phyloP scores from a whole-genome alignment of 768 basidiomycete genomes.

The Psilocybe sp. region DNA sequence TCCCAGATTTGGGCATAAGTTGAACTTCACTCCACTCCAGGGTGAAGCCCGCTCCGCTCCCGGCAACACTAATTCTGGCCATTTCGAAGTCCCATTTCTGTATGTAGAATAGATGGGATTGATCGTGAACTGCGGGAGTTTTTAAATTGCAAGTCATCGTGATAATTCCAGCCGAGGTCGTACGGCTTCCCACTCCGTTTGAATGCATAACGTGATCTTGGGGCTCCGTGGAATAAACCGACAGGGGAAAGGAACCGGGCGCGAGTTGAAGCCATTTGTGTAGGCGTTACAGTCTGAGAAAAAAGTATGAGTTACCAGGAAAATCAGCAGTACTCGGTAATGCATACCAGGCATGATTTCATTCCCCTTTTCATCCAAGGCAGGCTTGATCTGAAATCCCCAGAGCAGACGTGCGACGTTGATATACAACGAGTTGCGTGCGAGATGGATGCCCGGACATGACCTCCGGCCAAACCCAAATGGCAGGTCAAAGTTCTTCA shows the following conservation, averaged over 20 bases:
- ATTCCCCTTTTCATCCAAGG: constrained; percentile 14
- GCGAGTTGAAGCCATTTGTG: constrained; percentile 33
- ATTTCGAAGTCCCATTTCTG: too few species aligned
- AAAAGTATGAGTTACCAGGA: background rate
- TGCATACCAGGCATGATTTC: constrained; percentile 11
- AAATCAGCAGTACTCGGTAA: background rate
- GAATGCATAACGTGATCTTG: constrained; percentile 17
- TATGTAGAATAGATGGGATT: too few species aligned
- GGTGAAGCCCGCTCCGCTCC: too few species aligned
- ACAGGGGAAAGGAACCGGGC: constrained; percentile 30
- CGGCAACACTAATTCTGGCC: too few species aligned
- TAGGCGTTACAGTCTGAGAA: constrained; percentile 24
- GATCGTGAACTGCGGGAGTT: too few species aligned
- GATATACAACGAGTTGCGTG: constrained; percentile 30
- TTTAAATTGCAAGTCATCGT: too few species aligned
- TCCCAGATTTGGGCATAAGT: too few species aligned
- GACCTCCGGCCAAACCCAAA: constrained; percentile 41
- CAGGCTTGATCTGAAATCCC: constrained; percentile 29
- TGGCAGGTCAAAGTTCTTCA: constrained; percentile 24
- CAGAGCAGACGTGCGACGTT: constrained; percentile 34
- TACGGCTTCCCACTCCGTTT: constrained; percentile 21
- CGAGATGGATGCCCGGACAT: constrained; percentile 35
- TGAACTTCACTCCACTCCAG: too few species aligned
- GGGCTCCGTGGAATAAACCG: constrained; percentile 22
- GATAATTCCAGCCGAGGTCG: constrained; percentile 11